phyloP scores from a whole-genome alignment of 352 stramenopile genomes.

The Phytophthora meadii region DNA sequence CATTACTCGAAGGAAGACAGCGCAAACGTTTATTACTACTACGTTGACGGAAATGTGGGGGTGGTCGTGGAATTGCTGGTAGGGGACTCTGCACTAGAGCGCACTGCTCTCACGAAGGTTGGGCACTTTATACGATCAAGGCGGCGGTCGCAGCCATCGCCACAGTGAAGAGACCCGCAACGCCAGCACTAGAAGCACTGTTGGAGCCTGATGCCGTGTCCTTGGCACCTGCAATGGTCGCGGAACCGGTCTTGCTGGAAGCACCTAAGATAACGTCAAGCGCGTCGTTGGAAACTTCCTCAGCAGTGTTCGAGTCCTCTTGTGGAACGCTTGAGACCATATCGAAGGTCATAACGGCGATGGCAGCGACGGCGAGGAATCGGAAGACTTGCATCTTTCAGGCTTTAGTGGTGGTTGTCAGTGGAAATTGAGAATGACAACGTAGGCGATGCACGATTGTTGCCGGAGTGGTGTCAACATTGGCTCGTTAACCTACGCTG shows the following conservation, averaged over 20 bases:
- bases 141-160: slow-evolving; percentile 10
- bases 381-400: slow-evolving; percentile 24
- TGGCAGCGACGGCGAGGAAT: slow-evolving; percentile 9
- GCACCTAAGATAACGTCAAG: slow-evolving; percentile 35
- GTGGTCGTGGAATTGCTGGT: neutral
- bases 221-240: slow-evolving; percentile 1
- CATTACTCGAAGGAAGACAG: slow-evolving; percentile 1
- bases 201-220: slow-evolving; percentile 13
- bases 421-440: neutral
- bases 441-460: neutral
- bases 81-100: slow-evolving; percentile 16
- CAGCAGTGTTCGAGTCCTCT: slow-evolving; percentile 19
- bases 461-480: slow-evolving; percentile 2
- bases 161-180: slow-evolving; percentile 13
- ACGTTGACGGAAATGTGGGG: neutral
- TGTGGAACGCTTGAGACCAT: slow-evolving; percentile 9
- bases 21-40: slow-evolving; percentile 29
- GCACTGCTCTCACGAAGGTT: too few relatives aligned
- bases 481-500: slow-evolving; percentile 8
- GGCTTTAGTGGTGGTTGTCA: slow-evolving; percentile 10
- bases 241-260: slow-evolving; percentile 13
- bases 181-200: slow-evolving; percentile 12
- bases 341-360: slow-evolving; percentile 11
- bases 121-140: slow-evolving; percentile 11
- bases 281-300: slow-evolving; percentile 15